Base-by-base conservation (phyloP, 2,329 filamentous ascomycete species). In the Bipolaris victoriae region DNA sequence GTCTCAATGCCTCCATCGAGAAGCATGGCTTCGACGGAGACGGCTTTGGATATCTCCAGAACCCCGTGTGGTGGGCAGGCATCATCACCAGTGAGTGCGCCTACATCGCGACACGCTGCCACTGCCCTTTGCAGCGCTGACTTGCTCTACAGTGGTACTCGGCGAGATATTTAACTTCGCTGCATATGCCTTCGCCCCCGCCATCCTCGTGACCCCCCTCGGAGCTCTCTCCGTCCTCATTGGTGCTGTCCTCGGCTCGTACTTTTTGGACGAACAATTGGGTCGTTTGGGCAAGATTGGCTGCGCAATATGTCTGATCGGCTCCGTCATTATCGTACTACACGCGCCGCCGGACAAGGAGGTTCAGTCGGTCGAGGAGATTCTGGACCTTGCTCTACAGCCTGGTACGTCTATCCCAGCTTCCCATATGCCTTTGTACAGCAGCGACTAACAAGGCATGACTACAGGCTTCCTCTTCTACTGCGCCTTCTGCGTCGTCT, bases 101-200 rank as follows among this genome's bases (percentile, higher is more conserved):
- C 29, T 37, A 20, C 22, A n/a, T 24, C 5, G 11, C 33, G 6
- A 20, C 16, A 46, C 3, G 20, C 7, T 15, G n/a, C 10, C 9
- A 37, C 15, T 13, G 15, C 11, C 9, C 35, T 10, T 33, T 18
- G n/a, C 36, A 36, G 22, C 31, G 39, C 71, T 75, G 54, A 65
- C 55, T 41, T 48, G 13, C 18, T 57, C 49, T 52, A 52, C 70
- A 96, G 92, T 99, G 86, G 90, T 92, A 59, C 80, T 96, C 43
- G 95, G 95, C 73, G 95, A 99, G 80, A 82, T 97, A 57, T 96
- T 92, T 80, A 99, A 99, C 78, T 99, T 99, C 76, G 93, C 93
- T 49, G 95, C 95, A 61, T 99, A 99, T 76, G 95, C 95, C 7
- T 99, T 98, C 79, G 95, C 95, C 65, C 95, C 95, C 39, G 96